A percentile compares a stretch with the other conserved stretches of the same genome.
These are phyloP conservation scores for Orbilia oligospora DNA, from an alignment of 2,329 filamentous ascomycete genomes.

Conservation along the genomic window DNA sequence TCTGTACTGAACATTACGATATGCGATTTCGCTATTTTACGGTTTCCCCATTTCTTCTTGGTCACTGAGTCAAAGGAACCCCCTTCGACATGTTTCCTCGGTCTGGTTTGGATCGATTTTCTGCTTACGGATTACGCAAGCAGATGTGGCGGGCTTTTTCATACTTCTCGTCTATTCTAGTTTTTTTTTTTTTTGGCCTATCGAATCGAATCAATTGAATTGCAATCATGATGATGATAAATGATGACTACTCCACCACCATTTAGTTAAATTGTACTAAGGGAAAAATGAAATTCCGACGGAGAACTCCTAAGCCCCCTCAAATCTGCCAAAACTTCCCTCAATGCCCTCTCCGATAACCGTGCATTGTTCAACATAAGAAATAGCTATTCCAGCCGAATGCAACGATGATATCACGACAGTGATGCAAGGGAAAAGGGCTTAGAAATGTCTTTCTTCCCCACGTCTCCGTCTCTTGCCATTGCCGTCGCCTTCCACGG, in stretches of 20 bases:
- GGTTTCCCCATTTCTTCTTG: neutral
- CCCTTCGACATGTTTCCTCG: neutral
- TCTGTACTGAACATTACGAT: neutral
- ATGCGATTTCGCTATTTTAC: neutral
- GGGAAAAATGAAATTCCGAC: slow-evolving; percentile 29
- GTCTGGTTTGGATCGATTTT: neutral
- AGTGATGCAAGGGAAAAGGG: neutral
- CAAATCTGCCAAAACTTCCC: neutral
- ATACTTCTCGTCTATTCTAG: neutral
- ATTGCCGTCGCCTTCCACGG: slow-evolving; percentile 8
- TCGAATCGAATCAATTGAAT: slow-evolving; percentile 6
- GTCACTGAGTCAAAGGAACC: neutral
- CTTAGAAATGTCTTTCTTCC: slow-evolving; percentile 12
- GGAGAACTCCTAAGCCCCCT: slow-evolving; percentile 15
- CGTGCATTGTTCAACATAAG: neutral
- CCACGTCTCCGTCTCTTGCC: slow-evolving; percentile 3
- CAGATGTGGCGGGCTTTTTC: slow-evolving; percentile 4
- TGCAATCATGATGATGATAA: slow-evolving; percentile 11
- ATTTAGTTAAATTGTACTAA: neutral
- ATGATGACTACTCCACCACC: slow-evolving; percentile 9
- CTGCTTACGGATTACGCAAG: slow-evolving; percentile 8
- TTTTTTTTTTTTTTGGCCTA: neutral
- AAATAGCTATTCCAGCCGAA: slow-evolving; percentile 4
- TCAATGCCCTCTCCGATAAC: neutral
- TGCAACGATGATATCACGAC: slow-evolving; percentile 29